These are phyloP conservation scores for Bolboschoenus planiculmis DNA, from an alignment of 176 grass and related monocot genomes.

Conservation along the genomic window DNA sequence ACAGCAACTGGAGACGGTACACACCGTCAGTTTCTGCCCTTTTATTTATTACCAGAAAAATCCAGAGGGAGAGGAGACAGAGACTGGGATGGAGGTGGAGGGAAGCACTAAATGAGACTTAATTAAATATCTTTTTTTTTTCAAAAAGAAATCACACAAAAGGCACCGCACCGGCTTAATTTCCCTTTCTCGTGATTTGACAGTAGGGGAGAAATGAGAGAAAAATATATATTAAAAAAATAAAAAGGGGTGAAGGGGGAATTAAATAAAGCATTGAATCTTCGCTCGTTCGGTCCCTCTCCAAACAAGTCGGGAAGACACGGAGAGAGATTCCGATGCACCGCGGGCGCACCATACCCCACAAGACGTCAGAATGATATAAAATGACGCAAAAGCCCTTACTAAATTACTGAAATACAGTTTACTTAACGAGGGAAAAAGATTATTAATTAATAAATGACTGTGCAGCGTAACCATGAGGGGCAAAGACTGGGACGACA, in stretches of 20 bases:
- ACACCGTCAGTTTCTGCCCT: not conserved
- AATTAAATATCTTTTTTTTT: not conserved
- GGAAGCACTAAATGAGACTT: constrained; percentile 7
- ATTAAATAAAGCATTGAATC: constrained; percentile 1
- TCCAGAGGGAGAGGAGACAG: not conserved
- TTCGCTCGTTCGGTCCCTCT: not conserved
- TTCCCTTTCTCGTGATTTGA: constrained; percentile 21
- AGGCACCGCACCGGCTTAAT: not conserved
- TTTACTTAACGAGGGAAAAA: not conserved
- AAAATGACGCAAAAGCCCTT: constrained; percentile 9
- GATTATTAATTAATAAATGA: constrained; percentile 5
- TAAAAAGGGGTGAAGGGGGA: not conserved
- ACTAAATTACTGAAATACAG: not conserved
- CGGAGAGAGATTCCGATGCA: not conserved
- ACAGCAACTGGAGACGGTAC: constrained; percentile 10
- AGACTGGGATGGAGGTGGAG: not conserved
- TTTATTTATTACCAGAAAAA: not conserved
- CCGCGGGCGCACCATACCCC: not conserved
- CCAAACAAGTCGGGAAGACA: constrained; percentile 12
- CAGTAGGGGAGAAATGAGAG: not conserved
- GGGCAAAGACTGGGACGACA: not conserved
- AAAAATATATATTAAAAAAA: not conserved
- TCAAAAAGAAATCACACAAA: not conserved
- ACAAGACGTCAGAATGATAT: not conserved
- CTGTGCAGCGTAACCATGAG: not conserved